Evolutionary conservation across 345 rosid genomes (phyloP).

Genomic region (Populus alba): DNA sequence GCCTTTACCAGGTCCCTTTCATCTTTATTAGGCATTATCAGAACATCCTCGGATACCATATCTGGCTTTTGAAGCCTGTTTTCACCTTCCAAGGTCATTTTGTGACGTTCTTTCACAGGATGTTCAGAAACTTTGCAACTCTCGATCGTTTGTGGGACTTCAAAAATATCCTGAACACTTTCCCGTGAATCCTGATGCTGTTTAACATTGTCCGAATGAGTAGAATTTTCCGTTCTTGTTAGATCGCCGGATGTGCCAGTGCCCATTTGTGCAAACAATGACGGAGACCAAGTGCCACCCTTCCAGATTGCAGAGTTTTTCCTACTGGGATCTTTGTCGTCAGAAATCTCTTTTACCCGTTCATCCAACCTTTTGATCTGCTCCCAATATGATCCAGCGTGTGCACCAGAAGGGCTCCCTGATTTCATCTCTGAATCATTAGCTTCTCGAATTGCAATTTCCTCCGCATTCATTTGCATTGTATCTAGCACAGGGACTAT

Average conservation of each 20-base stretch:
- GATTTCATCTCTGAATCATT: constrained; percentile 35
- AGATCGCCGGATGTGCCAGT: constrained; percentile 22
- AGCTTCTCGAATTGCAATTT: constrained; percentile 28
- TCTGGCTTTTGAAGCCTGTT: constrained; percentile 41
- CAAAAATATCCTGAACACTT: constrained; percentile 57
- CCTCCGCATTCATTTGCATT: constrained; percentile 8
- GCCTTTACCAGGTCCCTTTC: constrained; percentile 35
- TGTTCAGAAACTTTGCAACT: constrained; percentile 7
- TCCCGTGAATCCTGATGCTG: constrained; percentile 18
- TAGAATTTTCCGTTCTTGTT: constrained; percentile 19
- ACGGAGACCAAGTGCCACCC: constrained; percentile 39
- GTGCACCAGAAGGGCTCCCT: constrained; percentile 23
- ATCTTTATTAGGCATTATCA: constrained; percentile 4
- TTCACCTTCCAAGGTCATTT: constrained; percentile 22
- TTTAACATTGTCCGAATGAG: constrained; percentile 32
- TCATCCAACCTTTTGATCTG: constrained; percentile 56
- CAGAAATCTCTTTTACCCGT: constrained; percentile 37
- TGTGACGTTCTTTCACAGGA: constrained; percentile 17
- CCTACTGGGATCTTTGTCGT: constrained; percentile 27
- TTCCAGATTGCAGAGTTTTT: constrained; percentile 29
- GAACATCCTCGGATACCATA: constrained; percentile 17
- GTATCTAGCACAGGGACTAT: constrained; percentile 10
- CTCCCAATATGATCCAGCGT: constrained; percentile 50
- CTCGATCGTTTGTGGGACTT: constrained; percentile 48
- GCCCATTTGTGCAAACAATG: constrained; percentile 36